These are phyloP conservation scores for Vicia villosa DNA, from an alignment of 306 rosid species.

Conservation along the genomic window DNA sequence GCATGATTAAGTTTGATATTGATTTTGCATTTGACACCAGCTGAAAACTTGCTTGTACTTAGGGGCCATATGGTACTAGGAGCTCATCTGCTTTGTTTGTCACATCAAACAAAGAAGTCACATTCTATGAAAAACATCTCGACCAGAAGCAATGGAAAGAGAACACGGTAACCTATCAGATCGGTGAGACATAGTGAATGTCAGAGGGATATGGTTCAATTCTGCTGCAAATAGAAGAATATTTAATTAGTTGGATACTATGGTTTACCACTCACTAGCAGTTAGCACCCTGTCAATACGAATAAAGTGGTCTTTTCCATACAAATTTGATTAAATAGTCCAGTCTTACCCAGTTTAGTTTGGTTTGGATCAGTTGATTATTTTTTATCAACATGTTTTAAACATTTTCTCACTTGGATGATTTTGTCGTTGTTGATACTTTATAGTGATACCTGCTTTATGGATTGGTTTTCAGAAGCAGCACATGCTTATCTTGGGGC, in stretches of 20 bases:
- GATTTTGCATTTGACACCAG: constrained; percentile 16
- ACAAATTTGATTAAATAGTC: background rate
- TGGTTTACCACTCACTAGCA: constrained; percentile 3
- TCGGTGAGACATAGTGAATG: constrained; percentile 34
- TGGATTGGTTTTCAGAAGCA: background rate
- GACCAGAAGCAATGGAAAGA: constrained; percentile 65
- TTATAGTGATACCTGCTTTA: background rate
- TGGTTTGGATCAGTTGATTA: background rate
- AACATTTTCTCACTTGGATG: background rate
- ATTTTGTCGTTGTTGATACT: constrained; percentile 10
- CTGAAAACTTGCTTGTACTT: constrained; percentile 22
- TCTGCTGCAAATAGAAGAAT: background rate
- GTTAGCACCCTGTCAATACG: background rate
- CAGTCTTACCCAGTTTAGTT: background rate
- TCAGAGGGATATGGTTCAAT: background rate
- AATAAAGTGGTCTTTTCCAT: background rate
- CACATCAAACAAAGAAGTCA: constrained; percentile 58
- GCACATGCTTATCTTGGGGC: background rate
- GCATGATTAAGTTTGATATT: background rate
- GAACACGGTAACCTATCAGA: constrained; percentile 44
- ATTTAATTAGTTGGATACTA: background rate
- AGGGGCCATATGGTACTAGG: constrained; percentile 87
- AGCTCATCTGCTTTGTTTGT: constrained; percentile 70
- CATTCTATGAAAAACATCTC: constrained; percentile 61
- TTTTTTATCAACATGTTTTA: background rate